phyloP scores from a whole-genome alignment of 192 early-diverging fungal genomes.

The Entomortierella chlamydospora region DNA sequence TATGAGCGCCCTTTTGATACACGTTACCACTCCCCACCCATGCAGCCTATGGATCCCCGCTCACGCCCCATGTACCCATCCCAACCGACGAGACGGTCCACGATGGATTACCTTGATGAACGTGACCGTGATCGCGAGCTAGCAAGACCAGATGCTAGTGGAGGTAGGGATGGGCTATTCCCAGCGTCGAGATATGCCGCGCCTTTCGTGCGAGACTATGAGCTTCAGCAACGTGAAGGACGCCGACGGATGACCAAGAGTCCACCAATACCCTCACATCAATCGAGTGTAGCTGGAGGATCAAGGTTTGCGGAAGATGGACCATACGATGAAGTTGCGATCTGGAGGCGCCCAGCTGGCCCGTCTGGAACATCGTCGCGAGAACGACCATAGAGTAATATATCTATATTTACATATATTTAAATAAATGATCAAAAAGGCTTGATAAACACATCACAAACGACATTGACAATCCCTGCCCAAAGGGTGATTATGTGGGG shows the following conservation, averaged over 20 bases:
- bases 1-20: neutral
- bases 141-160: neutral
- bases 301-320: slow-evolving; percentile 15
- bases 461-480: no score
- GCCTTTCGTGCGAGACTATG: slow-evolving; percentile 47
- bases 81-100: neutral
- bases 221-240: slow-evolving; percentile 33
- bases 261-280: slow-evolving; percentile 3
- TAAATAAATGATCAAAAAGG: neutral
- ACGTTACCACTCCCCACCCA: neutral
- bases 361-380: neutral
- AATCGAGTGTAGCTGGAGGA: neutral
- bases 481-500: no score
- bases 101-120: neutral
- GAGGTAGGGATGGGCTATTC: slow-evolving; percentile 7
- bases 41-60: neutral
- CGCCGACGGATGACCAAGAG: slow-evolving; percentile 20
- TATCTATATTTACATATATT: neutral
- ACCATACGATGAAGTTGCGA: slow-evolving; percentile 20
- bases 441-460: no score
- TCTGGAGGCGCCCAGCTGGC: slow-evolving; percentile 14
- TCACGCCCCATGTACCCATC: neutral
- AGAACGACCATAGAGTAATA: neutral
- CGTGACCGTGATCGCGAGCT: neutral
- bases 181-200: slow-evolving; percentile 50